Conservation (phyloP, 371 early-diverging fungal genomes). For the Actinomucor elegans region DNA sequence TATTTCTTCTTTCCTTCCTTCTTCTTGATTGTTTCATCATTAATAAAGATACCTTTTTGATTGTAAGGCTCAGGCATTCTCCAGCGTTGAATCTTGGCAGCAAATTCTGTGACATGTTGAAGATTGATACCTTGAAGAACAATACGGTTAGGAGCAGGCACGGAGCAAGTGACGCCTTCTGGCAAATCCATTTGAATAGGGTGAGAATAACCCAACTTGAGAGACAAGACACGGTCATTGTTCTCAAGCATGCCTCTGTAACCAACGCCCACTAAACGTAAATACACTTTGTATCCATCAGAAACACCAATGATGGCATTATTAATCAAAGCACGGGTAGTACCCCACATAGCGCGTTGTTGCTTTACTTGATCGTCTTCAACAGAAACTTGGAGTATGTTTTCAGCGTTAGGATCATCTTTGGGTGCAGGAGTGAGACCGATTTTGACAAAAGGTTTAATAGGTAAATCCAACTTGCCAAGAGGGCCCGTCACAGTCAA, state of each 20-base stretch:
- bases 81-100: slow-evolving; percentile 89
- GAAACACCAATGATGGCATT: slow-evolving; percentile 89
- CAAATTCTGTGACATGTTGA: slow-evolving; percentile 84
- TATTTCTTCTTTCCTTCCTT: slow-evolving; percentile 96
- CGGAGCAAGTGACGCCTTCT: slow-evolving; percentile 70
- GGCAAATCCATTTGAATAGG: slow-evolving; percentile 82
- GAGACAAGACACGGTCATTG: slow-evolving; percentile 54
- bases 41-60: slow-evolving; percentile 97
- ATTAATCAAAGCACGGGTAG: slow-evolving; percentile 84
- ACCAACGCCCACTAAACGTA: slow-evolving; percentile 93
- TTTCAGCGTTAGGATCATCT: slow-evolving; percentile 48
- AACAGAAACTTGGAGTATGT: slow-evolving; percentile 60
- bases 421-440: slow-evolving; percentile 35
- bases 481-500: slow-evolving; percentile 82
- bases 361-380: slow-evolving; percentile 59
- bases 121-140: slow-evolving; percentile 79
- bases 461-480: slow-evolving; percentile 72
- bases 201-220: slow-evolving; percentile 92
- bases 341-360: slow-evolving; percentile 96
- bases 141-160: slow-evolving; percentile 88
- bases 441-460: slow-evolving; percentile 80
- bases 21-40: slow-evolving; percentile 95
- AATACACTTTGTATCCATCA: slow-evolving; percentile 84
- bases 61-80: slow-evolving; percentile 98
- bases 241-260: slow-evolving; percentile 87